Evolutionary conservation across 176 grass and related monocot species (phyloP), one percentile per base, ranked within the genome.

Genomic region (Oryza officinalis): DNA sequence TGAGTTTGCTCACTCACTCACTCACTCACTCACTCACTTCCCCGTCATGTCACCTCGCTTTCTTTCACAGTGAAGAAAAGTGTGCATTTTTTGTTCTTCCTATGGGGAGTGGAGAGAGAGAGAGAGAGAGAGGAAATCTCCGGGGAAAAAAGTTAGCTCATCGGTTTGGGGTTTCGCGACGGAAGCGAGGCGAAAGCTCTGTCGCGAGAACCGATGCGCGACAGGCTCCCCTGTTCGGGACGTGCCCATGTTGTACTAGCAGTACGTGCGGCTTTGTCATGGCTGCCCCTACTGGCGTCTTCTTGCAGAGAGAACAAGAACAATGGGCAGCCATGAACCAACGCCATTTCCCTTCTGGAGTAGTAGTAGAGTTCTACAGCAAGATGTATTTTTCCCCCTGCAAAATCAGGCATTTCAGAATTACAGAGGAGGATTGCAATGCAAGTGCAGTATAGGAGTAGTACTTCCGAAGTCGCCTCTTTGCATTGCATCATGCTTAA

Each of bases 151-250:
- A 64, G 69, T 23, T 82, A 41, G 22, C 41, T 72, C 80, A 52
- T 38, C 20, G 10, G 77, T 13, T n/a, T 82, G 35, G 80, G 69
- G 38, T 65, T 30, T 28, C 69, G 69, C 37, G 69, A 31, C 32
- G 67, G 31, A 2, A 23, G 8, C 22, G 20, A 54, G 22, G 22
- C 1, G 30, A 13, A 13, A 74, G 80, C 45, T 74, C 69, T 35
- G 57, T 74, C 57, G 38, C 69, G 27, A 18, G 18, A 57, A 23
- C 27, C 80, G 54, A 83, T 69, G 80, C 40, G 27, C 50, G 57
- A 31, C 54, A 63, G 33, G 14, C 5, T 61, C 23, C 8, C 18
- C 49, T 12, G 27, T 30, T 83, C 40, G 54, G 54, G 59, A 47
- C 20, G 81, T 50, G 71, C 41, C 70, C 4, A 10, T 60, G 54